Base-by-base conservation (phyloP, 2,329 filamentous ascomycete species). In the Cytospora mali region DNA sequence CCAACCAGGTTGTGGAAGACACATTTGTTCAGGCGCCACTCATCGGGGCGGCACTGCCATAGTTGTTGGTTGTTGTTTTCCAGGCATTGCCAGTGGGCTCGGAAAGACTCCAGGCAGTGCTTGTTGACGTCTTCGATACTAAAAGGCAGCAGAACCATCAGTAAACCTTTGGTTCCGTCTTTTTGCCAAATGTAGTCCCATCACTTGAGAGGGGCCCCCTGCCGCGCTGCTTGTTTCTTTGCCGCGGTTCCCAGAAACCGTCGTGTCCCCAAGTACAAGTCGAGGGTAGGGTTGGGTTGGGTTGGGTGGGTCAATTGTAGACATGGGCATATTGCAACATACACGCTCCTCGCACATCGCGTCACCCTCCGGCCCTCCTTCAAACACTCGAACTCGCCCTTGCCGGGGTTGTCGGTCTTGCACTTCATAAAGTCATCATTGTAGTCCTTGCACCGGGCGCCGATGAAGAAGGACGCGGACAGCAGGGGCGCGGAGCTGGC, bases 351-450 rank as follows among this genome's bases (percentile, higher is more conserved):
- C 64, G 95, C 95, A 82, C 95, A 99, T 80, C 95, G 87, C 71
- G 95, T 99, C 66, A 99, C 95, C 78, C 95, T 91, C 76, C 95
- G 87, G 62, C 95, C 95, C 81, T 99, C 95, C 84, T 92, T 94
- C 85, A 99, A 81, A 80, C 95, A 99, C 70, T 97, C 92, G 67
- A 96, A 78, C 83, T 99, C 95, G 76, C 93, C 95, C 78, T 86
- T 88, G 72, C 95, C 95, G 67, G 91, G 89, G 72, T 92, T 88
- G 80, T 97, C 93, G 70, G 87, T 91, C 89, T 99, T 99, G 90
- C 95, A 99, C 82, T 96, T 52, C 94, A 99, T 99, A 81, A 90
- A 99, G 80, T 99, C 95, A 83, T 99, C 95, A 79, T 98, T 98
- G 84, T 93, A 99, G 62, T 91, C 83, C 76, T 86, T 90, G 88